Percentiles rank a stretch among this genome's conserved stretches.
Evolutionary conservation across 352 stramenopile genomes (phyloP).

Genomic region (Globisporangium nagaii): DNA sequence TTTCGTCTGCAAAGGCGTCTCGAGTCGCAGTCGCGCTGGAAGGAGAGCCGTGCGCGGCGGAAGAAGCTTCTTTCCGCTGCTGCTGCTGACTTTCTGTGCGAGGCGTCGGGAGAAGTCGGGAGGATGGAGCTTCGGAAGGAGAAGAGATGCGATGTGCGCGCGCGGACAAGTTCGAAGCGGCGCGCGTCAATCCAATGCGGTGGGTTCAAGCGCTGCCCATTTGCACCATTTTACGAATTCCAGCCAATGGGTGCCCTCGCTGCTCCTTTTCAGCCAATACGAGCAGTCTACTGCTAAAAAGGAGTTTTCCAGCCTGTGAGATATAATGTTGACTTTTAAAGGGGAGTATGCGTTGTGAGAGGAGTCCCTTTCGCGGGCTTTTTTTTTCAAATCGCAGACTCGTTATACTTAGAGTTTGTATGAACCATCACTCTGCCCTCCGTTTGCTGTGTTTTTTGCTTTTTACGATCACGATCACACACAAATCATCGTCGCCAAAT

Average conservation of each 20-base stretch:
- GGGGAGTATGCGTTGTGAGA: not conserved
- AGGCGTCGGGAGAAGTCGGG: too few species aligned
- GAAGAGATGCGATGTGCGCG: not conserved
- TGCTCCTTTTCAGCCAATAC: not conserved
- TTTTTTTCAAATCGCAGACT: conserved; percentile 9
- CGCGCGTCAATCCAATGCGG: not conserved
- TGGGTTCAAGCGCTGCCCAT: too few species aligned
- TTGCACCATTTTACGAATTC: not conserved
- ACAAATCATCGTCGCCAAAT: not conserved
- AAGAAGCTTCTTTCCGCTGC: too few species aligned
- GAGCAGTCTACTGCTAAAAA: not conserved
- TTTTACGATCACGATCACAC: too few species aligned
- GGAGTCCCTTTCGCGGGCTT: conserved; percentile 3
- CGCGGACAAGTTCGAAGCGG: not conserved
- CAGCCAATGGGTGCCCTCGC: too few species aligned
- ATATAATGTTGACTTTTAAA: not conserved
- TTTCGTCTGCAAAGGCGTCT: too few species aligned
- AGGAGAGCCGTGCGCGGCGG: too few species aligned
- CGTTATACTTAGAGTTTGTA: conserved; percentile 9
- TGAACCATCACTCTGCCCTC: not conserved
- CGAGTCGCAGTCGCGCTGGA: too few species aligned
- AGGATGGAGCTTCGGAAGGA: too few species aligned
- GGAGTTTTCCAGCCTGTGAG: too few species aligned
- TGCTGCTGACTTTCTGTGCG: too few species aligned
- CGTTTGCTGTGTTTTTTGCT: too few species aligned